Base-by-base conservation (phyloP, 805 yeast genomes). In the Clavispora carvajalis region DNA sequence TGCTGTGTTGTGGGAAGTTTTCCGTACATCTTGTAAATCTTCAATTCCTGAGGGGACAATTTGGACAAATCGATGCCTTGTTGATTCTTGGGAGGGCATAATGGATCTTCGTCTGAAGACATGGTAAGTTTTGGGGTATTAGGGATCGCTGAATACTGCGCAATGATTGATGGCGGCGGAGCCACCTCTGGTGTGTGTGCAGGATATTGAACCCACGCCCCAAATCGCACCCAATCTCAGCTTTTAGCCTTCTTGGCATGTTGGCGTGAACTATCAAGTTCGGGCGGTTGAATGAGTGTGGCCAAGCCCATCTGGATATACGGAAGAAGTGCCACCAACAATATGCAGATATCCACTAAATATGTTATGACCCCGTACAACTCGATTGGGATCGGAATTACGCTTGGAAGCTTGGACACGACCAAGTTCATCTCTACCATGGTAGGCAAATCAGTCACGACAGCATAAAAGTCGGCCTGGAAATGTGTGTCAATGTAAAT, bases 1-100 rank as follows among this genome's bases (percentile, higher is more conserved):
- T 88, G 95, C 41, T 82, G 81, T 42, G 79, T 82, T 21, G 89
- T 76, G 18, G 96, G 97, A 37, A 89, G 67, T 57, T 81, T 85
- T 22, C 96, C 97, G 60, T 90, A 89, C 68, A 89, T 64, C 54
- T 77, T 80, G 63, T 80, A 83, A 17, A 90, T 68, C 45, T 80
- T 80, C 57, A 82, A 70, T 59, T 90, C 97, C 55, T 89, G 93
- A 11, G 93, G 86, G 2, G 83, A 67, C 41, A 84, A 62, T 41
- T 78, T 76, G 16, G 78, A 67, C 39, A 77, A 55, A 54, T 82
- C 88, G 23, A 76, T 52, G 40, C 65, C 62, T 45, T 69, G 72
- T 35, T 65, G 61, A 45, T 68, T 69, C 35, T 50, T 63, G 25
- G 74, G 76, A 37, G 71, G 72, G 22, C 73, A 74, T 52, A 74